Evolutionary conservation across 2,329 filamentous ascomycete genomes (phyloP), one percentile per base, ranked within the genome.

Genomic region (Aurifilum marmelostoma): DNA sequence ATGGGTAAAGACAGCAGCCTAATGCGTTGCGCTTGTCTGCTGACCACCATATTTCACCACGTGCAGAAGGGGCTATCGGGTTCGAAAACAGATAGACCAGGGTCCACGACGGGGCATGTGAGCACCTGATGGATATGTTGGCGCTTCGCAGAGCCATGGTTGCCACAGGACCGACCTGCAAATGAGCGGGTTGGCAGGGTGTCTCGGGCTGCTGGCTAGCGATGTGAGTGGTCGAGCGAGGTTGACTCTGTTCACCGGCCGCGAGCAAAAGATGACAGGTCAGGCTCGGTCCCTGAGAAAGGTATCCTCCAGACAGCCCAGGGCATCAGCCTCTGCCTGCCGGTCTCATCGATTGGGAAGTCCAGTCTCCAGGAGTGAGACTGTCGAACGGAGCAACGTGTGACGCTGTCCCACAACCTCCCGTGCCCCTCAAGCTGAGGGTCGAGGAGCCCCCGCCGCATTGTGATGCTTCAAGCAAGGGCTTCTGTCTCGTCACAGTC

Each of bases 251-350:
- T 29, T 50, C 43, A 50, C 61, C 41, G 61, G 24, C 61, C 11
- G 41, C 47, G 41, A 52, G 41, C 39, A 50, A 32, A 32, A 63
- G 24, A 32, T 63, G 58, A 60, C 58, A 60, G 8, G 58, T 60
- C 58, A 39, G 27, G 21, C 27, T 24, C 34, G 32, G 34, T 11
- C 58, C 34, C 32, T 3, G 32, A 32, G 34, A 14, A 9, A 24
- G 58, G 24, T 29, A 5, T 29, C 11, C 50, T 27, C n/a, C 4
- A 29, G 52, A 8, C 14, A 18, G 52, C 52, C 8, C 32, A 11
- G 37, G 37, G 2, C 4, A 16, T 16, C 27, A 56, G 16, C 24
- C 52, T 18, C 27, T 29, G 52, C 12, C n/a, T 29, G 50, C 50
- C 50, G 24, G 5, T 24, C 12, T 24, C 50, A 4, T 14, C 52